Evolutionary conservation across 306 rosid species (phyloP).

Genomic region (Lupinus albus): DNA sequence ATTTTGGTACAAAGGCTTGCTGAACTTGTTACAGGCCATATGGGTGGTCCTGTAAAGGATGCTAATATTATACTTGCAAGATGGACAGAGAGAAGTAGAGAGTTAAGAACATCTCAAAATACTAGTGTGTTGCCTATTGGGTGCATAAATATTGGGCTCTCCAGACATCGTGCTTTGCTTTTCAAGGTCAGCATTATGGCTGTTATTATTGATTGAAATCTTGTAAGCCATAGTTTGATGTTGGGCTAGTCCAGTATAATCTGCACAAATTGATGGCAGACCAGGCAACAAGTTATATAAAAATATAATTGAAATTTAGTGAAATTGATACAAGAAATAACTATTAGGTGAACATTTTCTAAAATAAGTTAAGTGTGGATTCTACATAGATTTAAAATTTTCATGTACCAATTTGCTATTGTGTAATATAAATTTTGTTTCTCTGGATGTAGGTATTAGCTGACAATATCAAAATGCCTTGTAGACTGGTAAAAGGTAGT

Average conservation of each 20-base stretch:
- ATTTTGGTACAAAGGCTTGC: slow-evolving; percentile 89
- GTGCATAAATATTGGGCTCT: slow-evolving; percentile 86
- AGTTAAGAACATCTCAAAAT: slow-evolving; percentile 73
- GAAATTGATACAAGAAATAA: slow-evolving; percentile 2
- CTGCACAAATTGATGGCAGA: background rate
- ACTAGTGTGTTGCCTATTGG: slow-evolving; percentile 90
- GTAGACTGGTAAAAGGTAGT: slow-evolving; percentile 94
- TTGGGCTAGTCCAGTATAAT: slow-evolving; percentile 24
- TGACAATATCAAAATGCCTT: slow-evolving; percentile 88
- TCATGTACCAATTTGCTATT: slow-evolving; percentile 28
- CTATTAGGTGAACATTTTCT: background rate
- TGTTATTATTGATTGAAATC: slow-evolving; percentile 21
- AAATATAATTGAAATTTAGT: background rate
- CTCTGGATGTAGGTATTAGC: slow-evolving; percentile 79
- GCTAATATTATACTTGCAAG: slow-evolving; percentile 72
- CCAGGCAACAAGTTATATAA: slow-evolving; percentile 1
- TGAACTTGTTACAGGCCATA: slow-evolving; percentile 78
- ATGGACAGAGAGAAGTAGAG: slow-evolving; percentile 89
- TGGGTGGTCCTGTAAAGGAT: slow-evolving; percentile 99
- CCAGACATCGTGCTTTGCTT: slow-evolving; percentile 96
- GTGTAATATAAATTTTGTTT: slow-evolving; percentile 34
- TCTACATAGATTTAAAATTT: slow-evolving; percentile 10
- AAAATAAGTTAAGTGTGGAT: slow-evolving; percentile 7
- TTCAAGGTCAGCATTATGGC: slow-evolving; percentile 73
- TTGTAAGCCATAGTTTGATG: slow-evolving; percentile 38